Conservation (phyloP, 768 basidiomycete species). For the Mrakia frigida region DNA sequence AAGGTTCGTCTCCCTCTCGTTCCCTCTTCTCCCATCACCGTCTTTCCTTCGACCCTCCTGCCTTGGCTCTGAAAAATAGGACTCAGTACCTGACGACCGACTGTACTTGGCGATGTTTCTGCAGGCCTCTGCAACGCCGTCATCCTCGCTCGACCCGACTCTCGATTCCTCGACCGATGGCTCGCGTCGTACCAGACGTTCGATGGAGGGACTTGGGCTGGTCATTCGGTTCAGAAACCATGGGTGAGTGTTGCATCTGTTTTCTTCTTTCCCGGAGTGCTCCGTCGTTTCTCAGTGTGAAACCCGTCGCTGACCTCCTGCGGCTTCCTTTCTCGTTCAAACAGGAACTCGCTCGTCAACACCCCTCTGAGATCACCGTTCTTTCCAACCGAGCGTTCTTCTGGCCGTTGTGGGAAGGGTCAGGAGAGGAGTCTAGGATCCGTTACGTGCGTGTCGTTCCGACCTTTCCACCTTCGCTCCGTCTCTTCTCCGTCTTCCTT, state of each 20-base stretch:
- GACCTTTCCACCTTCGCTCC: constrained; percentile 19
- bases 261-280: neutral
- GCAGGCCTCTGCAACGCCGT: constrained; percentile 31
- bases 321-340: neutral
- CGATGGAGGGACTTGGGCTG: constrained; percentile 19
- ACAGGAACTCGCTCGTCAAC: constrained; percentile 41
- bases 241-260: constrained; percentile 17
- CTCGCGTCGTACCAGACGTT: constrained; percentile 24
- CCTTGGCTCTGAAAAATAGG: neutral
- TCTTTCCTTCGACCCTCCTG: neutral
- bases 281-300: no score
- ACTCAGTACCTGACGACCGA: no score
- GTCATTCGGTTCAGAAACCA: constrained; percentile 21
- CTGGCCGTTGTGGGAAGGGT: constrained; percentile 46
- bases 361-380: constrained; percentile 43
- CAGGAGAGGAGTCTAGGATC: constrained; percentile 31
- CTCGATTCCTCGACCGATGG: constrained; percentile 28
- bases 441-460: constrained; percentile 38
- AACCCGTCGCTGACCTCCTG: neutral
- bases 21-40: neutral
- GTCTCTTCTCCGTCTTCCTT: neutral
- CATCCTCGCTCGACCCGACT: constrained; percentile 12
- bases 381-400: constrained; percentile 44
- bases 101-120: no score
- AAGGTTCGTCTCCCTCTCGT: neutral